Evolutionary conservation across 192 early-diverging fungal species (phyloP), one percentile per base, ranked within the genome.

Genomic region (Coemansia sp.): DNA sequence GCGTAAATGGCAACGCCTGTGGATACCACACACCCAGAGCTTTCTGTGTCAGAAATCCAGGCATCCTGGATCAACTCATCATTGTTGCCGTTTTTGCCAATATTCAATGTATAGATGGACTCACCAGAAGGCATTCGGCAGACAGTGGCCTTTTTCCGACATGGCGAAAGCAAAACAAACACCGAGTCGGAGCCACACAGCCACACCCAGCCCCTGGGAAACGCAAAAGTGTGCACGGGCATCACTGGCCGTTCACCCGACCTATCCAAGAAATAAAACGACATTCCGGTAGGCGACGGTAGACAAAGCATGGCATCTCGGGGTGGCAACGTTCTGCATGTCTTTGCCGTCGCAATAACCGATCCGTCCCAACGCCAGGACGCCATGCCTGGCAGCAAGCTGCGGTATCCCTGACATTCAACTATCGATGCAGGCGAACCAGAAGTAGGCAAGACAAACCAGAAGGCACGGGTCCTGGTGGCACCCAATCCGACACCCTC

Each of bases 311-410:
- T 49, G 3, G 76, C 67, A 4, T 22, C 16, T 1, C 31, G 12
- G 14, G 76, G 76, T n/a, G 71, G 70, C 2, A 68, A 48, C 33
- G 3, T 12, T n/a, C 25, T 14, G 8, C 4, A 17, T 16, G n/a
- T 17, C 10, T 48, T 38, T 20, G 51, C 61, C 7, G 38, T 33
- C 1, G 66, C 71, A 32, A 79, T 61, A 6, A 79, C 71, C 0
- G 76, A 61, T 33, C 65, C 67, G 11, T 62, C 50, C 76, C 76
- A 79, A n/a, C 76, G 76, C 76, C 76, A 79, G 25, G 76, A 70
- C 8, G 65, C 49, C 50, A 60, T 61, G 10, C 29, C 42, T 5
- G 61, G 48, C 61, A 62, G 48, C 5, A 34, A 30, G 10, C 16
- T 5, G 6, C 31, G 3, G 48, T 38, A 58, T n/a, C 32, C 17